Conservation (phyloP, 225 moss, liverwort and hornwort genomes). For the Bryoerythrophyllum caledonicum region DNA sequence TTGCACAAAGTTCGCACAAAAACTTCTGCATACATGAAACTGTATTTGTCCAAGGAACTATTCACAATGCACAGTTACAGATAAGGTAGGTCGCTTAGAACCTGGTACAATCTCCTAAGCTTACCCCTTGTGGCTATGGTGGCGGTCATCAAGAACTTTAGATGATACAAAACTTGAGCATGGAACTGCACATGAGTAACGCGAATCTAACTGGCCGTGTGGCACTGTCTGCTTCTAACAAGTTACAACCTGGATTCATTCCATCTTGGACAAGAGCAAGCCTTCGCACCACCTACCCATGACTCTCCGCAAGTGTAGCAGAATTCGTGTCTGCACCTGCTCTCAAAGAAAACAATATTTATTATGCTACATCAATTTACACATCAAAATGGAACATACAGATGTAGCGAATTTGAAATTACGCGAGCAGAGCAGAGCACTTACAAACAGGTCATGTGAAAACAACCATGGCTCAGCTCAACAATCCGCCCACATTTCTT, state of each 20-base stretch:
- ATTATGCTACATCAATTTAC: background rate
- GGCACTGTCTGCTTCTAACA: background rate
- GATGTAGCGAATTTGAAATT: background rate
- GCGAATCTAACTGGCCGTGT: background rate
- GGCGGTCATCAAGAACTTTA: background rate
- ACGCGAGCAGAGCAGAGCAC: background rate
- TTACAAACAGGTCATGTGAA: slow-evolving; percentile 46
- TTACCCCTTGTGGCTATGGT: background rate
- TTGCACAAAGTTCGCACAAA: background rate
- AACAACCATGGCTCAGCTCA: slow-evolving; percentile 37
- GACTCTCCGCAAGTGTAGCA: slow-evolving; percentile 43
- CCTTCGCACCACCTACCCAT: background rate
- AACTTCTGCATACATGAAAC: background rate
- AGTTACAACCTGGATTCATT: slow-evolving; percentile 17
- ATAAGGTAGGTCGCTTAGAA: background rate
- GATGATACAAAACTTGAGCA: background rate
- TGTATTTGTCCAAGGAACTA: background rate
- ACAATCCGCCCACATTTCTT: slow-evolving; percentile 32
- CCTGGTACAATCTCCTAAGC: background rate
- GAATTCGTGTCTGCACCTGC: slow-evolving; percentile 43
- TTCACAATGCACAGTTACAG: background rate
- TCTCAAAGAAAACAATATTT: background rate
- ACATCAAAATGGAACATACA: background rate
- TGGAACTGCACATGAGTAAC: background rate
- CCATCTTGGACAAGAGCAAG: slow-evolving; percentile 25